Evolutionary conservation across 768 basidiomycete species (phyloP).

Genomic region (Tylopilus felleus): DNA sequence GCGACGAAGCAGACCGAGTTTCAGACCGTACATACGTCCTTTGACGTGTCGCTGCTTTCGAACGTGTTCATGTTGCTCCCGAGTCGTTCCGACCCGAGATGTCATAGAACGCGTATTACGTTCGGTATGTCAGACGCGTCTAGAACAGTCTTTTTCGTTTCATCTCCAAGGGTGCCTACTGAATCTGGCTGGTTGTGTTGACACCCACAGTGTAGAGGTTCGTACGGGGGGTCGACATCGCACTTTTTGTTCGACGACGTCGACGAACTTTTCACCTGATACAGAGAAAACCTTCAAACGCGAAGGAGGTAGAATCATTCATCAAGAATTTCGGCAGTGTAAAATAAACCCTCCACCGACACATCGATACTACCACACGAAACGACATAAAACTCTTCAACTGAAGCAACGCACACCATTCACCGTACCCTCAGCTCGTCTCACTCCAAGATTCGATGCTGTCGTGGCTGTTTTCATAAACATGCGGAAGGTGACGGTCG

Average conservation of each 20-base stretch:
- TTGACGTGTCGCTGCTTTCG: conserved; percentile 68
- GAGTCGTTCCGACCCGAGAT: neutral
- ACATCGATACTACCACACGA: conserved; percentile 1
- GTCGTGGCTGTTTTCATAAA: conserved; percentile 23
- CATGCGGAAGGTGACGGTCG: conserved; percentile 5
- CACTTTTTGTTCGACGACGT: neutral
- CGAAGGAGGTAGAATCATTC: neutral
- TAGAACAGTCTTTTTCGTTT: neutral
- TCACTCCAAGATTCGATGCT: conserved; percentile 40
- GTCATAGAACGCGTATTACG: neutral
- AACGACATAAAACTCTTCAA: conserved; percentile 12
- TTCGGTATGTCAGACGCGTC: neutral
- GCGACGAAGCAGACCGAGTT: conserved; percentile 54
- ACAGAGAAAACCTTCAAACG: neutral
- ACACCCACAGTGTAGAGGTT: neutral
- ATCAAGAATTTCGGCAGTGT: neutral
- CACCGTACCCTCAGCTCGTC: neutral
- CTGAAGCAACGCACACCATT: conserved; percentile 1
- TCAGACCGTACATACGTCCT: conserved; percentile 40
- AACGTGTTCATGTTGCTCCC: conserved; percentile 41
- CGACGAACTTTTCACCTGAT: neutral
- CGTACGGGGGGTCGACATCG: neutral
- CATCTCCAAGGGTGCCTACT: neutral
- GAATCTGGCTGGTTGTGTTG: neutral
- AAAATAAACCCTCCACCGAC: neutral